A percentile compares a stretch with the other conserved stretches of the same genome.
These are phyloP conservation scores for Beauveria australis DNA, from an alignment of 2,329 filamentous ascomycete genomes.

Conservation along the genomic window DNA sequence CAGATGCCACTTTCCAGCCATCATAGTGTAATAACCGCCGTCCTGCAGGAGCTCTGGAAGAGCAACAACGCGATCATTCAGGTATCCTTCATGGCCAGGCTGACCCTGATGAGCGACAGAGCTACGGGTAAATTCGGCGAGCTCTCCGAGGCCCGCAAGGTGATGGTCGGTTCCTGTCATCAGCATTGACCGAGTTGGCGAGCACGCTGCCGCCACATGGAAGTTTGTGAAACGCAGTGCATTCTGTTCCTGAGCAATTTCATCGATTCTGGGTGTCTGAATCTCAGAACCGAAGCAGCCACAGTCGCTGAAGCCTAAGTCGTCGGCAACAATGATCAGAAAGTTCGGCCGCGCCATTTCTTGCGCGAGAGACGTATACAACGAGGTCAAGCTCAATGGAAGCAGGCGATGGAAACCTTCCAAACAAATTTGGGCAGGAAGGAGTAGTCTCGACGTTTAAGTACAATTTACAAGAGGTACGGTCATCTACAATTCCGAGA, in stretches of 20 bases:
- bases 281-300: slow-evolving; percentile 26
- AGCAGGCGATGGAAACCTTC: neutral
- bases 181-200: slow-evolving; percentile 57
- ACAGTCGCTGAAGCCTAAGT: slow-evolving; percentile 25
- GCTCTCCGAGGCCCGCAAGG: slow-evolving; percentile 44
- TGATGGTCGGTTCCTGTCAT: slow-evolving; percentile 48
- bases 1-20: slow-evolving; percentile 25
- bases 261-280: slow-evolving; percentile 23
- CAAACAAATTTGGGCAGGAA: neutral
- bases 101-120: slow-evolving; percentile 10
- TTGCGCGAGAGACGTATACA: neutral
- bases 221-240: slow-evolving; percentile 56
- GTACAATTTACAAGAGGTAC: neutral
- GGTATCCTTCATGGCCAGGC: slow-evolving; percentile 25
- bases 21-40: slow-evolving; percentile 23
- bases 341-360: slow-evolving; percentile 24
- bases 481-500: neutral
- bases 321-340: slow-evolving; percentile 26
- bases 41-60: slow-evolving; percentile 22
- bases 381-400: neutral
- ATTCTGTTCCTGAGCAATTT: slow-evolving; percentile 27
- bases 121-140: slow-evolving; percentile 33
- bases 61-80: slow-evolving; percentile 22
- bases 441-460: neutral
- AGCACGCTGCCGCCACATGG: slow-evolving; percentile 57